Conservation (phyloP, 2,329 filamentous ascomycete species). For the Talaromyces sp. region DNA sequence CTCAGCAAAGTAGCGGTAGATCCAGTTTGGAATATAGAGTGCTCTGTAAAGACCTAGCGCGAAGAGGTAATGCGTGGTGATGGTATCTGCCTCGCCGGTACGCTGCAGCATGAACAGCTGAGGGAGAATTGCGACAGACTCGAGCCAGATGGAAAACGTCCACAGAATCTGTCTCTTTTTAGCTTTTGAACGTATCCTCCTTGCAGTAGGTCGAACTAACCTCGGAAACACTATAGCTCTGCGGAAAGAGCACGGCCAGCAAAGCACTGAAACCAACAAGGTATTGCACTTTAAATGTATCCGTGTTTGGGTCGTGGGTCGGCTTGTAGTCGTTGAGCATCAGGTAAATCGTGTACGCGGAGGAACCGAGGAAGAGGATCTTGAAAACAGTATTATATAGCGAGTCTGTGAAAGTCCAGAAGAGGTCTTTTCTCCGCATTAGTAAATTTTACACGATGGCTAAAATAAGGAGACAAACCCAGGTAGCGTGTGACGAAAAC, state of each 20-base stretch:
- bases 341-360: conserved; percentile 92
- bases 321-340: conserved; percentile 98
- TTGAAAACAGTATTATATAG: conserved; percentile 95
- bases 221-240: conserved; percentile 73
- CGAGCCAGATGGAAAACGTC: conserved; percentile 98
- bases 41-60: conserved; percentile 87
- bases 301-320: conserved; percentile 92
- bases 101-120: conserved; percentile 98
- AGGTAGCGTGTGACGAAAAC: conserved; percentile 95
- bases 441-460: not conserved
- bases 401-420: conserved; percentile 74
- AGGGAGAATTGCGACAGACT: conserved; percentile 91
- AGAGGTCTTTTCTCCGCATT: conserved; percentile 59
- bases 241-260: conserved; percentile 77
- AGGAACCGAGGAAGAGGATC: conserved; percentile 84
- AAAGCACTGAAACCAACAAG: conserved; percentile 75
- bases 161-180: conserved; percentile 66
- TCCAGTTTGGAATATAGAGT: conserved; percentile 98
- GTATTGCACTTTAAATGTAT: conserved; percentile 97
- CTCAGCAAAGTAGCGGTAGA: conserved; percentile 82
- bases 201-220: conserved; percentile 27
- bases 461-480: conserved; percentile 46
- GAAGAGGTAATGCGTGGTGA: conserved; percentile 96
- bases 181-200: not conserved
- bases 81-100: conserved; percentile 98